Base-by-base conservation (phyloP, 305 asterid species). In the Euphrasia arctica region DNA sequence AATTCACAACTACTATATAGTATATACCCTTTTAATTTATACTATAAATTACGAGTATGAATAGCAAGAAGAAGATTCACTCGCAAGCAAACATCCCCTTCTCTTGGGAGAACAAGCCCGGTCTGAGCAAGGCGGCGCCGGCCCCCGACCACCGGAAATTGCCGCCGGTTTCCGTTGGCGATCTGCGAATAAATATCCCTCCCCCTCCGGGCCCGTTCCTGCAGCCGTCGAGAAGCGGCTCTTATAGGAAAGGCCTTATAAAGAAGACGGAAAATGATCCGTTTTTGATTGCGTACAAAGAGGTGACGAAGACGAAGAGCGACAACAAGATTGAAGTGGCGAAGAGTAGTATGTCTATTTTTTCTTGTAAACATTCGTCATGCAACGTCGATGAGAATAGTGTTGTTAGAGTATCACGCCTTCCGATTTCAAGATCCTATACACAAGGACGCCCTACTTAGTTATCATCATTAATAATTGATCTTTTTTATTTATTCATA, bases 171-270 rank as follows among this genome's bases (percentile, higher is more conserved):
- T 60, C 83, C 0, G 70, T 71, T 14, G 79, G 66, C 49, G 85
- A 79, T 47, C 22, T 74, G 65, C 82, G 71, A 32, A 18, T 18
- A 18, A 18, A 18, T 18, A 76, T 87, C 63, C 91, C 95, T 49
- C 89, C 76, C 27, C 89, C 95, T 3, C 91, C 95, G 3, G 77
- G 91, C 29, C 66, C 83, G 48, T 82, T 82, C 58, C 83, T 73
- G 48, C 72, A 75, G 10, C 62, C 77, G 13, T 27, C 59, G 27
- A 65, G 78, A 55, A 75, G 22, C 22, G 22, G 47, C 47, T 41
- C 6, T 7, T 41, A 3, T 0, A 82, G 56, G 76, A 85, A 73
- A 67, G 80, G 72, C n/a, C 25, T 18, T 18, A 18, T 61, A 10
- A 75, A 57, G 70, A 77, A 67, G 75, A 18, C 22, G 22, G 22